Conservation (phyloP, 495 filamentous ascomycete species). For the Cryomyces minteri region DNA sequence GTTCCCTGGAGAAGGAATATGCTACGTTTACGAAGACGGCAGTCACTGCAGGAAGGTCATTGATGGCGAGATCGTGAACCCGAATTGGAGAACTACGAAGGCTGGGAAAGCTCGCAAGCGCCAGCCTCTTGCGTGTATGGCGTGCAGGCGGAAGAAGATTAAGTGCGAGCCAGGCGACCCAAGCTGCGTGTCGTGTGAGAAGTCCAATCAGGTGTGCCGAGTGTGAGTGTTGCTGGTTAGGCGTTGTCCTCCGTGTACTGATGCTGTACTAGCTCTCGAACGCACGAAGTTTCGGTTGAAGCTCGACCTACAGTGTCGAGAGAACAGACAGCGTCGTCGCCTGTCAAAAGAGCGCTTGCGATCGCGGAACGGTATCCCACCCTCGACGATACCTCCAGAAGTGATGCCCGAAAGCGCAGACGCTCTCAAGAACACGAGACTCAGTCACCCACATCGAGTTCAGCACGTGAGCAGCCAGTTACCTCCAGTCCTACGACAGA, state of each 20-base stretch:
- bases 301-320: no score
- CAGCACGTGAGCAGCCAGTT: no score
- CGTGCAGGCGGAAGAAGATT: constrained; percentile 91
- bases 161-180: constrained; percentile 80
- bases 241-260: neutral
- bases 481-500: no score
- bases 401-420: no score
- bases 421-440: no score
- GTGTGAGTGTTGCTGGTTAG: neutral
- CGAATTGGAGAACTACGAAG: constrained; percentile 85
- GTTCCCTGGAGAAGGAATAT: constrained; percentile 61
- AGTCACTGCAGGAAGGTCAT: constrained; percentile 68
- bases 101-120: constrained; percentile 82
- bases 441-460: no score
- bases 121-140: constrained; percentile 73
- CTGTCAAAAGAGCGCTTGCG: no score
- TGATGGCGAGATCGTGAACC: constrained; percentile 73
- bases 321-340: no score
- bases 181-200: constrained; percentile 78
- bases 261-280: neutral
- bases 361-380: no score
- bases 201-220: constrained; percentile 61
- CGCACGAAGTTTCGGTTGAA: no score
- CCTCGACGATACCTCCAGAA: no score
- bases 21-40: constrained; percentile 79